phyloP scores from a whole-genome alignment of 1,139 yeast genomes.

The Hemisphaericaspora xylanilytica region DNA sequence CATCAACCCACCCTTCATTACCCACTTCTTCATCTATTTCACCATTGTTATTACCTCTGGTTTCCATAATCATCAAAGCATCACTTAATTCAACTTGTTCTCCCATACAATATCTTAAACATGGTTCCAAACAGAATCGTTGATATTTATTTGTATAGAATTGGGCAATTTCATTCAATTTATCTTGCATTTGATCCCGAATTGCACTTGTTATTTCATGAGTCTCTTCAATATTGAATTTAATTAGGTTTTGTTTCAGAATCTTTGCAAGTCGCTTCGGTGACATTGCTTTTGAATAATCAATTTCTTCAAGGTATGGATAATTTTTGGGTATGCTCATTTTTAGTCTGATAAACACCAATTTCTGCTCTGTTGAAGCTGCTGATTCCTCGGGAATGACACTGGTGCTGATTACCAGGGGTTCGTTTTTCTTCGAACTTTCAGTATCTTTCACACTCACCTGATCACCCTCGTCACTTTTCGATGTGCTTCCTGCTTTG shows the following conservation, averaged over 20 bases:
- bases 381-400: not conserved
- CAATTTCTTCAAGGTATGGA: constrained; percentile 55
- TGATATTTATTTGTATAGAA: constrained; percentile 55
- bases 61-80: constrained; percentile 22
- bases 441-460: constrained; percentile 7
- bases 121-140: constrained; percentile 74
- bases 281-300: constrained; percentile 22
- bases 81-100: constrained; percentile 62
- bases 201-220: constrained; percentile 55
- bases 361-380: constrained; percentile 40
- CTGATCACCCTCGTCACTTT: constrained; percentile 7
- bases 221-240: constrained; percentile 75
- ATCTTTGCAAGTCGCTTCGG: constrained; percentile 21
- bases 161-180: constrained; percentile 54
- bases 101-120: constrained; percentile 76
- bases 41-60: constrained; percentile 20
- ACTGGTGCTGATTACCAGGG: not conserved
- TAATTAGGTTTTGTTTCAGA: constrained; percentile 26
- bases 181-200: constrained; percentile 48
- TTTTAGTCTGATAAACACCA: constrained; percentile 68
- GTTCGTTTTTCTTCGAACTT: constrained; percentile 2
- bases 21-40: constrained; percentile 32
- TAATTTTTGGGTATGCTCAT: constrained; percentile 68
- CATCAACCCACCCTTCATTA: constrained; percentile 47
- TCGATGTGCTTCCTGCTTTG: constrained; percentile 7